Percentiles rank a stretch among this genome's conserved stretches.
These are phyloP conservation scores for Chytridium lagenaria DNA, from an alignment of 371 early-diverging fungal genomes.

Conservation along the genomic window DNA sequence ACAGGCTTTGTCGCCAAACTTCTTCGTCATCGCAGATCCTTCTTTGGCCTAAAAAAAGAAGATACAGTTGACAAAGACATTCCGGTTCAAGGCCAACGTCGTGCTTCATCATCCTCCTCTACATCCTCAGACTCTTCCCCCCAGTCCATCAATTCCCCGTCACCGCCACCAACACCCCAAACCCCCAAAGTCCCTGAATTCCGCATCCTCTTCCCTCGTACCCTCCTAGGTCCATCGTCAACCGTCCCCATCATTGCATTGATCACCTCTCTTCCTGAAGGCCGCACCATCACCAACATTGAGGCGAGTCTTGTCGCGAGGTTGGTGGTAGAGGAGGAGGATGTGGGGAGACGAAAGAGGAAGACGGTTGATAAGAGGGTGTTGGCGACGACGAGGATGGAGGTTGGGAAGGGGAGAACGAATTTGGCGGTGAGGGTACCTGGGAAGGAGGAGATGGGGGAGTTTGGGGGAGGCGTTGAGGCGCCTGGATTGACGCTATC, in stretches of 20 bases:
- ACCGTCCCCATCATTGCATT: not conserved
- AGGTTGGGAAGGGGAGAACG: not conserved
- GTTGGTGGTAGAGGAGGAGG: not conserved
- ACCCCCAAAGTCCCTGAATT: not conserved
- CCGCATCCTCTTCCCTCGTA: constrained; percentile 3
- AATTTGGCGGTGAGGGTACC: not conserved
- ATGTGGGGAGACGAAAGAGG: too few species aligned
- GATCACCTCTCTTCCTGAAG: too few species aligned
- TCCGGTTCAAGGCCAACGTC: not conserved
- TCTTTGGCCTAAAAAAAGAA: not conserved
- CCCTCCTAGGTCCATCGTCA: not conserved
- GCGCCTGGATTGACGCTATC: too few species aligned
- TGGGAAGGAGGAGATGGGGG: too few species aligned
- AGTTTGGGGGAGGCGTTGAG: too few species aligned
- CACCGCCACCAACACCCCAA: not conserved
- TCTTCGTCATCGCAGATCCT: too few species aligned
- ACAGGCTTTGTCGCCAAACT: too few species aligned
- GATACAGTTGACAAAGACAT: not conserved
- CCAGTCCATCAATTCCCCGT: not conserved
- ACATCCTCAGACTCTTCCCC: not conserved
- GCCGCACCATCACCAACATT: not conserved
- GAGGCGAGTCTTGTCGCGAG: not conserved
- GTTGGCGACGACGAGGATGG: not conserved
- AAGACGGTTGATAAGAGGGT: not conserved
- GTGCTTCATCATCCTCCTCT: not conserved